Evolutionary conservation across 148 eudicot species (phyloP), one percentile per base, ranked within the genome.

Genomic region (Selenicereus undatus): DNA sequence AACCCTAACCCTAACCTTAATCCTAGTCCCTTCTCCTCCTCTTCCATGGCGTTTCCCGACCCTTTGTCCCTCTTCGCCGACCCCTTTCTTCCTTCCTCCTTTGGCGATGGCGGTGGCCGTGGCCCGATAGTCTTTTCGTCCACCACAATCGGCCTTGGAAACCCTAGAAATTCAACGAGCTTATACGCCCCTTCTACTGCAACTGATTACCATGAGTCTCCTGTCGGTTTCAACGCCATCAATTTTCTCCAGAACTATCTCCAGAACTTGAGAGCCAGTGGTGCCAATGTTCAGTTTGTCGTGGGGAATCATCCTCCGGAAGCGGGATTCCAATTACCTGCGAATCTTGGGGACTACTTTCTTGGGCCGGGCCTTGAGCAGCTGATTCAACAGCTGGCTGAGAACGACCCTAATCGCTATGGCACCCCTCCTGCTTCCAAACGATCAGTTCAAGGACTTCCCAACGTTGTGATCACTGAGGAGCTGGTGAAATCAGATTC

Each of bases 351-450:
- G 35, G 97, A 93, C 71, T 93, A 93, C 42, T 88, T 89, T 45
- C 48, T 89, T 0, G 97, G 97, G 0, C 90, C 92, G 4, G 97
- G 97, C 1, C 79, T 91, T 14, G 96, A 94, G 74, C 90, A 90
- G 30, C 39, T 94, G 86, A 88, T 89, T 12, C 94, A 91, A 71
- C 93, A 88, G 52, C 81, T 93, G 0, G 91, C 91, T 1, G 94
- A 92, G 89, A 89, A 90, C 27, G 96, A 90, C 82, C 92, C 90
- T 0, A 90, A 93, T 51, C 82, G 95, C 8, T 85, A 93, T n/a
- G 95, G 93, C 1, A 89, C 92, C 1, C 96, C 96, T 0, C 94
- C 98, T 12, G 98, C 96, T 0, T 76, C 94, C 0, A 91, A 90
- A 76, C 18, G 82, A 2, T 93, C 87, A 0, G 84, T 92, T 0